Evolutionary conservation across 2,329 filamentous ascomycete species (phyloP), one percentile per base, ranked within the genome.

Genomic region (Colletotrichum cuscutae): DNA sequence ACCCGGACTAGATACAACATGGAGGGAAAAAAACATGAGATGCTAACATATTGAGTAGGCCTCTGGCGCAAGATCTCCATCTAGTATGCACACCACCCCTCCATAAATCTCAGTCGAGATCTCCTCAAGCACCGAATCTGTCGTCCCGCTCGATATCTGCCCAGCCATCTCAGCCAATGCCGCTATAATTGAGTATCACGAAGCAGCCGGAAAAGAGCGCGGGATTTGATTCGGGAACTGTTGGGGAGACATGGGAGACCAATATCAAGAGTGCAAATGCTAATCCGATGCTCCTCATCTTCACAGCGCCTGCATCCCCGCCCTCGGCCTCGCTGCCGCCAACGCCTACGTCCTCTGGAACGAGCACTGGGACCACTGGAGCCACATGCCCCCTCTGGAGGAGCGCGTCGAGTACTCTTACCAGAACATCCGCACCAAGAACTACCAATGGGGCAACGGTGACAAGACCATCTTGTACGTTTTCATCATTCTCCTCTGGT

Each of bases 361-460:
- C 80, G 94, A 97, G 87, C 97, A 99, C 86, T 98, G 96, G 96
- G 94, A 97, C 86, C 97, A 99, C 89, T 95, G 93, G 91, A 86
- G 84, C 65, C 96, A 98, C 87, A 86, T 94, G 84, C 91, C 93
- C 74, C 94, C 97, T 77, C 88, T 96, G 78, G 95, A 97, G 88
- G 97, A 99, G 87, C 93, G 94, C 81, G 86, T 89, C 80, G 94
- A 98, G 88, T 99, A 98, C 86, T 87, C 95, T 73, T 99, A 97
- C 91, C 94, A 97, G 91, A 99, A 99, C 90, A 94, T 99, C 84
- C 94, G 97, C 83, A 90, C 91, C 84, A 98, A 97, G 92, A 98
- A 98, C 91, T 99, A 86, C 89, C 92, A 91, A 81, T 99, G 94
- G 94, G 95, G 96, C 77, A 89, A 98, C 82, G 97, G 97, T 82